These are phyloP conservation scores for Trametes gibbosa DNA, from an alignment of 768 basidiomycete genomes.

Conservation along the genomic window DNA sequence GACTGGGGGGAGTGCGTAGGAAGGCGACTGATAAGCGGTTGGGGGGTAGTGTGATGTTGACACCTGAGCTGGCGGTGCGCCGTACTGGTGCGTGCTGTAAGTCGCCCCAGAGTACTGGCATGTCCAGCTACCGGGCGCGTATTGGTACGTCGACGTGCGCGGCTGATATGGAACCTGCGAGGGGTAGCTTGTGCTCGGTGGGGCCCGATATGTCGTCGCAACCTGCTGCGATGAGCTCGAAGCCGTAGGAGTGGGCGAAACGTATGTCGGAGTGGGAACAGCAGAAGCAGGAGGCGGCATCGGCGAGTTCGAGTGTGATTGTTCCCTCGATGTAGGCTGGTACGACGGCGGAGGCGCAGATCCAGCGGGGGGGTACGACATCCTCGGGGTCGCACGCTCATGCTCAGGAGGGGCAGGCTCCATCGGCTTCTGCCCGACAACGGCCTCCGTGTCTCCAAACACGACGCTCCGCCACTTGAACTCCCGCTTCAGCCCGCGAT, in stretches of 20 bases:
- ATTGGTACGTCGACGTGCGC: constrained; percentile 16
- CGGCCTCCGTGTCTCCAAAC: constrained; percentile 69
- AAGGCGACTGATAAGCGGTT: not conserved
- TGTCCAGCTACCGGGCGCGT: constrained; percentile 32
- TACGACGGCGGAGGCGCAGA: not conserved
- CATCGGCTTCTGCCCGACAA: constrained; percentile 70
- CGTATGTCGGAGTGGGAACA: constrained; percentile 4
- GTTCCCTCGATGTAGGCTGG: not conserved
- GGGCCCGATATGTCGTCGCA: constrained; percentile 20
- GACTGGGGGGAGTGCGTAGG: not conserved
- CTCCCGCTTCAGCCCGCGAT: constrained; percentile 66
- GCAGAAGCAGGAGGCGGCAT: constrained; percentile 20
- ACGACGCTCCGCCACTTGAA: constrained; percentile 84
- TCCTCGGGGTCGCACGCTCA: constrained; percentile 12
- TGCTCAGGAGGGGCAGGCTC: constrained; percentile 47
- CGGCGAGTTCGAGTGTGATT: constrained; percentile 20
- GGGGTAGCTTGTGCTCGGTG: constrained; percentile 3
- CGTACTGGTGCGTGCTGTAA: constrained; percentile 16
- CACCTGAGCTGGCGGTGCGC: constrained; percentile 18
- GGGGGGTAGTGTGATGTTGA: constrained; percentile 1
- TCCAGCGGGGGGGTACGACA: not conserved
- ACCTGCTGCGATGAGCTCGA: constrained; percentile 19
- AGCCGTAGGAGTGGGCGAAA: not conserved
- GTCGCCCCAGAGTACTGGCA: constrained; percentile 27
- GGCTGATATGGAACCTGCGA: not conserved